A percentile compares a stretch with the other conserved stretches of the same genome.
Evolutionary conservation across 78 protist genomes (phyloP).

Genomic region (Pigoraptor vietnamica): DNA sequence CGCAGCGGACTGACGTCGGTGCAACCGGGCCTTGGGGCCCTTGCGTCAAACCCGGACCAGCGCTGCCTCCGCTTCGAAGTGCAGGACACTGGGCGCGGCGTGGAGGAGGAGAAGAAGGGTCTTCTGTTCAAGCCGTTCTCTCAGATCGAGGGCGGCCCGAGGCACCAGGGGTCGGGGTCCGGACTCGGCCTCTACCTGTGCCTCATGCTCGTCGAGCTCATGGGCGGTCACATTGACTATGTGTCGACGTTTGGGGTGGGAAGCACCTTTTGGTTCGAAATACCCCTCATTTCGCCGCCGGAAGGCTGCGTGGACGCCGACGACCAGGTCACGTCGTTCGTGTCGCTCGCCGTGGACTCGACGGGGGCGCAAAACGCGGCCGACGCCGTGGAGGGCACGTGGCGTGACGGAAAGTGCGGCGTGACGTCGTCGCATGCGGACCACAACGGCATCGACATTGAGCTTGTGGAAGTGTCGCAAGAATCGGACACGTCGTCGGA

Average conservation of each 20-base stretch:
- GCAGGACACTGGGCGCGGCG: not conserved
- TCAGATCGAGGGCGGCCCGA: slow-evolving; percentile 69
- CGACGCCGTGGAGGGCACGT: too few species aligned
- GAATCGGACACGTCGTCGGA: not conserved
- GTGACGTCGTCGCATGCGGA: not conserved
- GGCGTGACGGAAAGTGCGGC: too few species aligned
- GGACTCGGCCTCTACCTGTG: slow-evolving; percentile 62
- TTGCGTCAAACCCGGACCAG: not conserved
- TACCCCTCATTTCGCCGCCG: not conserved
- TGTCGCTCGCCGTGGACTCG: not conserved
- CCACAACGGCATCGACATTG: not conserved
- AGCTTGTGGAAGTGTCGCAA: not conserved
- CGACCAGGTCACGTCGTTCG: not conserved
- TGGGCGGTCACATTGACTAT: slow-evolving; percentile 55
- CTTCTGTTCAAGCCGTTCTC: slow-evolving; percentile 47
- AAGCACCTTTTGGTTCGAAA: not conserved
- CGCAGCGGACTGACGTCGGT: not conserved
- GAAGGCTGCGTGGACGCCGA: not conserved
- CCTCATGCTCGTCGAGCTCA: slow-evolving; percentile 43
- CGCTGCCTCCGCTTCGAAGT: not conserved
- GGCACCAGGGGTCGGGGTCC: slow-evolving; percentile 58
- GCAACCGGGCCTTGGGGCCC: too few species aligned
- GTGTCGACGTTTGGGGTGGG: not conserved
- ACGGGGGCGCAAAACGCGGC: too few species aligned
- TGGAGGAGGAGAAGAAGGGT: not conserved